Conservation (phyloP, 306 rosid species). For the Calophaca sinica region DNA sequence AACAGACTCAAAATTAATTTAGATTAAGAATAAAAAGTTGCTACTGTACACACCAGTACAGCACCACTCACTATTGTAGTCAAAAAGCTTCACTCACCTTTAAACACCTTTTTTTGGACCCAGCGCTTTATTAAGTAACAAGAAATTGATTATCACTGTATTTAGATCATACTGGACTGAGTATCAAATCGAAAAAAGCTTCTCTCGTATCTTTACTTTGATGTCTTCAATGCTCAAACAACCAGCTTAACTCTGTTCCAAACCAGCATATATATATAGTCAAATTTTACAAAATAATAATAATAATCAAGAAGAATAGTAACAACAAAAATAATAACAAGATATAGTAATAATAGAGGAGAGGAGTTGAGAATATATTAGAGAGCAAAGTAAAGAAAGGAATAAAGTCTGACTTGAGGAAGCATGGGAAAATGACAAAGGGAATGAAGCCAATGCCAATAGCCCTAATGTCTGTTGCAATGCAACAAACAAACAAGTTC, state of each 20-base stretch:
- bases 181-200: too few species aligned
- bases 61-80: slow-evolving; percentile 50
- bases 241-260: background rate
- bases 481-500: slow-evolving; percentile 38
- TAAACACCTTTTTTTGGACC: slow-evolving; percentile 49
- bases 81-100: slow-evolving; percentile 59
- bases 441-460: slow-evolving; percentile 49
- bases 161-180: slow-evolving; percentile 62
- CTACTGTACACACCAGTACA: slow-evolving; percentile 19
- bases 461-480: background rate
- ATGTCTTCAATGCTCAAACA: slow-evolving; percentile 47
- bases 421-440: slow-evolving; percentile 58
- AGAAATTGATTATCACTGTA: slow-evolving; percentile 25
- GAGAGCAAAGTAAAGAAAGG: background rate
- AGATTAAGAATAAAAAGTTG: slow-evolving; percentile 52
- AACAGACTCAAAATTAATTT: slow-evolving; percentile 44
- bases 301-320: too few species aligned
- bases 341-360: too few species aligned
- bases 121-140: slow-evolving; percentile 43
- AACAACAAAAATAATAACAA: too few species aligned
- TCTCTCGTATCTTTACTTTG: slow-evolving; percentile 54
- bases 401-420: slow-evolving; percentile 46
- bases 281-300: too few species aligned
- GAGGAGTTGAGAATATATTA: too few species aligned
- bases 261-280: too few species aligned